Evolutionary conservation across 768 basidiomycete species (phyloP), one percentile per base, ranked within the genome.

Genomic region (Hortiboletus flavorubellus): DNA sequence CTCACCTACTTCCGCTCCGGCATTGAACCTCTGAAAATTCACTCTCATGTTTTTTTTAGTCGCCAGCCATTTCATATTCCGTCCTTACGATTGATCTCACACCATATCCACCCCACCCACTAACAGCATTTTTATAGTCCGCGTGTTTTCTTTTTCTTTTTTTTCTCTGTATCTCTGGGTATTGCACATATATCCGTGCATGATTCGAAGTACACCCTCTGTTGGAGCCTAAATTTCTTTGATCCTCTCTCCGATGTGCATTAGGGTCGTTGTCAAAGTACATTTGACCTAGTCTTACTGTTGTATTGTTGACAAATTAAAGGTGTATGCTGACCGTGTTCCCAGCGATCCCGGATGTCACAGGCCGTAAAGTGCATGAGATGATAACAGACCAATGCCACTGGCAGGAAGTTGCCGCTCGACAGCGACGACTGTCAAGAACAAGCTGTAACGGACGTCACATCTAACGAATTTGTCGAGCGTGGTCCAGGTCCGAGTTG

Each of bases 1-100:
- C 33, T 71, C 70, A 3, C 69, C 70, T 26, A 58, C 66, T 26
- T 64, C 68, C 2, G 64, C 61, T 47, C 69, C 69, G 16, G 43
- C 56, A 7, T 47, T 71, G 53, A 71, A 71, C 58, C 51, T 66
- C 53, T 71, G 44, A 71, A 46, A 33, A 21, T 44, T 46, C 33
- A 39, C 46, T 41, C 37, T 30, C 37, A 10, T 68, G 68, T 62
- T 68, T 56, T 63, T 54, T 61, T 53, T 44, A 52, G 34, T 53
- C 10, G 48, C 38, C 40, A 40, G 35, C 51, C 46, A 57, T 54
- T 55, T 50, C 39, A 45, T 44, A 55, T 54, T 51, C 52, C 42
- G 49, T 40, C 26, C 14, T 48, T 59, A 44, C 35, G 30, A 39
- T 52, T 41, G 33, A 49, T 46, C 35, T 44, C 45, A 46, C 30